A percentile compares a stretch with the other conserved stretches of the same genome.
Evolutionary conservation across 352 stramenopile species (phyloP).

Genomic region (Pythium coloratum): DNA sequence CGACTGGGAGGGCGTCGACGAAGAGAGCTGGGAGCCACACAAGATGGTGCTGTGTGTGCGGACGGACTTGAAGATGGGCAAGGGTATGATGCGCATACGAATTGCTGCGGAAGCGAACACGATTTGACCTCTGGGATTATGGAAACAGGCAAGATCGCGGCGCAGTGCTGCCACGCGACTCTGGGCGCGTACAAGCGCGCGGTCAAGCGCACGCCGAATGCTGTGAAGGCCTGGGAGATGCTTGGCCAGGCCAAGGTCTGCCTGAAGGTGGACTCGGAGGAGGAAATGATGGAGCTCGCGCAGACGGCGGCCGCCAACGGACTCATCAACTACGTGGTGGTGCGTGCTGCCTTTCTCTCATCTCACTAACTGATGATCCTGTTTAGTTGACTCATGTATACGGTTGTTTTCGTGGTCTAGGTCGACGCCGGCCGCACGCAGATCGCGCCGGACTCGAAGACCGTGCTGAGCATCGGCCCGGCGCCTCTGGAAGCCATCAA

Average conservation of each 20-base stretch:
- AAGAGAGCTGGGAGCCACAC: conserved; percentile 62
- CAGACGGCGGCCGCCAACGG: conserved; percentile 57
- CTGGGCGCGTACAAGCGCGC: conserved; percentile 95
- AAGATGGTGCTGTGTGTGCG: conserved; percentile 96
- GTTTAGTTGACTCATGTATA: background rate
- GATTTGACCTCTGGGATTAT: background rate
- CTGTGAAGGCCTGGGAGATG: conserved; percentile 76
- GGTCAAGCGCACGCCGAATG: conserved; percentile 69
- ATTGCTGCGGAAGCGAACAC: background rate
- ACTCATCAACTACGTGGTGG: conserved; percentile 82
- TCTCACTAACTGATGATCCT: background rate
- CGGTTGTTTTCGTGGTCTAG: conserved; percentile 22
- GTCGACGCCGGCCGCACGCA: conserved; percentile 82
- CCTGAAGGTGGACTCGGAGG: conserved; percentile 84
- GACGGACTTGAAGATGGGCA: conserved; percentile 95
- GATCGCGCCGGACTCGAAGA: conserved; percentile 86
- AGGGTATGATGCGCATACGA: conserved; percentile 50
- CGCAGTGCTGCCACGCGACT: conserved; percentile 89
- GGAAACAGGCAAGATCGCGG: conserved; percentile 74
- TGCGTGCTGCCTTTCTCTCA: conserved; percentile 24
- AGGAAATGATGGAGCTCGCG: conserved; percentile 73
- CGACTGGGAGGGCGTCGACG: conserved; percentile 68
- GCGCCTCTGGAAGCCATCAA: conserved; percentile 69
- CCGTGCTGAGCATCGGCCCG: conserved; percentile 77
- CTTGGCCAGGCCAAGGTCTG: conserved; percentile 86